phyloP scores from a whole-genome alignment of 441 rosid genomes.

The Dalechampia spathulata region DNA sequence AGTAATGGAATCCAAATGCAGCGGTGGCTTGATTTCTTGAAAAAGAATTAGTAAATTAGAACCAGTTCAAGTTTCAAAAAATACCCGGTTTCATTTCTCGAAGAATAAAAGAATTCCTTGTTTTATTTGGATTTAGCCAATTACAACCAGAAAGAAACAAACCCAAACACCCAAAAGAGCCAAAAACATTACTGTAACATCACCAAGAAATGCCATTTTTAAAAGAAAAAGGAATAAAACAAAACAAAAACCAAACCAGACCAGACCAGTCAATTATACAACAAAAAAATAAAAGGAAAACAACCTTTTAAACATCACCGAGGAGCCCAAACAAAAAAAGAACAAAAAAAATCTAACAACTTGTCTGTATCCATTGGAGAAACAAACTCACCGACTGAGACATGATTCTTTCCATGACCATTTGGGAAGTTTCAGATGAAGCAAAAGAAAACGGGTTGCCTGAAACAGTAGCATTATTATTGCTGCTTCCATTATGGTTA shows the following conservation, averaged over 20 bases:
- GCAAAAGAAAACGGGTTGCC: constrained; percentile 91
- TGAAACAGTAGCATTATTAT: constrained; percentile 36
- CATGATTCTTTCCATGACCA: constrained; percentile 94
- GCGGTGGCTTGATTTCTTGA: neutral
- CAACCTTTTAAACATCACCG: neutral
- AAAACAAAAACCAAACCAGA: constrained; percentile 4
- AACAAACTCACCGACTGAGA: constrained; percentile 77
- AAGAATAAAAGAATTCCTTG: neutral
- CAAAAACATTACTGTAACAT: constrained; percentile 13
- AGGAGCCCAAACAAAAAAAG: neutral
- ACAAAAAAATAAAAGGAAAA: neutral
- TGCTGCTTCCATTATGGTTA: too few relatives aligned
- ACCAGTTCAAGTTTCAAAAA: too few relatives aligned
- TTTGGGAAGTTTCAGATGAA: constrained; percentile 83
- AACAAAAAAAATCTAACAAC: neutral
- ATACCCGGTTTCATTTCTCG: neutral
- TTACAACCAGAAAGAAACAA: neutral
- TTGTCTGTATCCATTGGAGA: neutral
- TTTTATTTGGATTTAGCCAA: neutral
- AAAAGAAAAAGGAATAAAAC: too few relatives aligned
- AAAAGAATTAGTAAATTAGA: too few relatives aligned
- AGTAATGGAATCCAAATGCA: too few relatives aligned
- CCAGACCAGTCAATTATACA: constrained; percentile 6
- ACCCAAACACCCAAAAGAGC: neutral
- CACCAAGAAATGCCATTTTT: neutral